phyloP scores from a whole-genome alignment of 805 yeast species.

The Torulaspora gathmanii region DNA sequence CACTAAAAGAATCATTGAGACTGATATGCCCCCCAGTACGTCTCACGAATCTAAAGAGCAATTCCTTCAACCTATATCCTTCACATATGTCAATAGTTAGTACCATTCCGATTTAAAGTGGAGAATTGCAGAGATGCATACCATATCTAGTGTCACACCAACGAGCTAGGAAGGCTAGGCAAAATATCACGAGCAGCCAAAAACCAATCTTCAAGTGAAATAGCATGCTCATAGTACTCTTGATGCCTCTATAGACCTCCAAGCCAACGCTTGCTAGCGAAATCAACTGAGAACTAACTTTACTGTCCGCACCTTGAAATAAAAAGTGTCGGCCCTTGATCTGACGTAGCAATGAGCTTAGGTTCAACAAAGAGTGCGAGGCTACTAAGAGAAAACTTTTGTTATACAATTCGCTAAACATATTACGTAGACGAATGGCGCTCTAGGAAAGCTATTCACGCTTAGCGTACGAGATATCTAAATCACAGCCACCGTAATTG shows the following conservation, averaged over 20 bases:
- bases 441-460: conserved; percentile 11
- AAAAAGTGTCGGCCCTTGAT: not conserved
- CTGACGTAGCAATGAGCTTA: not conserved
- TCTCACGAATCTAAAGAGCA: conserved; percentile 19
- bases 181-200: conserved; percentile 8
- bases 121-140: conserved; percentile 10
- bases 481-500: conserved; percentile 75
- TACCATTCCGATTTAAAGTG: not conserved
- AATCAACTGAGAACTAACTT: too few species aligned
- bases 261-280: too few species aligned
- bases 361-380: not conserved
- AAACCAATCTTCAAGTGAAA: conserved; percentile 8
- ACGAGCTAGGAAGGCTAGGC: conserved; percentile 3
- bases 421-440: not conserved
- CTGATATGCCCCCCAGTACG: conserved; percentile 26
- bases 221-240: not conserved
- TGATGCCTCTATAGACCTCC: too few species aligned
- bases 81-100: not conserved
- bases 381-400: conserved; percentile 1
- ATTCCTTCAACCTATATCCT: conserved; percentile 18
- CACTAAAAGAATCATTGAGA: conserved; percentile 36
- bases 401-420: conserved; percentile 2
- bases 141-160: conserved; percentile 13
- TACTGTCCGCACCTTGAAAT: not conserved
- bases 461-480: conserved; percentile 64